Evolutionary conservation across 1,284 basidiomycete species (phyloP), one percentile per base, ranked within the genome.

Genomic region (Cryptococcus sp.): DNA sequence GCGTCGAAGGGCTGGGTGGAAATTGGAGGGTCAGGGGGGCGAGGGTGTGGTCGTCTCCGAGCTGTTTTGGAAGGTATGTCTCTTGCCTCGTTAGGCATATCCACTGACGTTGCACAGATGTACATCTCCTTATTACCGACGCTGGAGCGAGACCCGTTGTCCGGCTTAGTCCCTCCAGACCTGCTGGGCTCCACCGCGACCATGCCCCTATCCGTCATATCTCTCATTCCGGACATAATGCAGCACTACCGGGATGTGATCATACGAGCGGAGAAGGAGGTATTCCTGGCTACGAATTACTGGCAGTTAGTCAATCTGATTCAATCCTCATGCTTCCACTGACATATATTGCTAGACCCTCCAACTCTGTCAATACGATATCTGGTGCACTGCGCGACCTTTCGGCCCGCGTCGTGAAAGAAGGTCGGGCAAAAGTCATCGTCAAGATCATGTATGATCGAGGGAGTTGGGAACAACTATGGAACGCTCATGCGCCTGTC

Each of bases 371-470:
- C 25, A 80, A 74, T 23, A 83, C 81, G 27, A 80, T 88, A 54
- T 79, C 82, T 8, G 78, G 82, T 35, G 84, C 84, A 0, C 76
- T 88, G 10, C 79, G 78, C 19, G 84, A 86, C 58, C 79, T 88
- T 15, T 85, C 84, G 15, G 79, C 76, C 41, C 74, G 83, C 13
- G 70, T 80, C 6, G 76, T 81, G 6, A 81, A 82, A 64, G 78
- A 79, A 42, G 78, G 81, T 3, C 80, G 81, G n/a, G 75, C 75
- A 15, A 83, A 81, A 63, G 81, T 86, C n/a, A 79, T 88, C 48
- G 79, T 81, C 66, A 81, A 82, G 70, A 72, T 88, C 68, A 84
- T 88, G 69, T 88, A 88, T 74, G 87, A 88, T 67, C 82, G 87
- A 63, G 87, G 87, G 1, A 84, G 82, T 48, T 78, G 83, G 62